A percentile compares a stretch with the other conserved stretches of the same genome.
Conservation (phyloP, 495 filamentous ascomycete species). For the Penicillium cataractarum region DNA sequence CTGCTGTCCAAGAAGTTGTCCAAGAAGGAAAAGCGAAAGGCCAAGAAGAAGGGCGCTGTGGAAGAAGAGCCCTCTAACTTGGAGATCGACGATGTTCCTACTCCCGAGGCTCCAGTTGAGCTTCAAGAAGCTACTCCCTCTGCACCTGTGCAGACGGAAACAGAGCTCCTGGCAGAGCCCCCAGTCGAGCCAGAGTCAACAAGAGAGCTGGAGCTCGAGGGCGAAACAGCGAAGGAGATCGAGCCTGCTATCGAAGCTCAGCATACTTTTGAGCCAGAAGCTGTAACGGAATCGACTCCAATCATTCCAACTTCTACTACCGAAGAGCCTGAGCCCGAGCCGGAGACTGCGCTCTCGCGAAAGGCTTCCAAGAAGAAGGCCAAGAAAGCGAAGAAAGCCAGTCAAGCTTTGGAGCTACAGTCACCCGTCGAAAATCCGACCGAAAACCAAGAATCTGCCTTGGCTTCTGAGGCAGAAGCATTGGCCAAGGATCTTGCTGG, state of each 20-base stretch:
- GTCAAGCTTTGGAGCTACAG: constrained; percentile 10
- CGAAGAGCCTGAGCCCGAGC: constrained; percentile 8
- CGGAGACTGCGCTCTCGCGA: constrained; percentile 23
- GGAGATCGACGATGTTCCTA: background rate
- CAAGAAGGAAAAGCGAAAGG: constrained; percentile 47
- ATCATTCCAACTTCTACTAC: constrained; percentile 2
- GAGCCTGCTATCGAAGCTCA: constrained; percentile 12
- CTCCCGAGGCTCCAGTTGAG: constrained; percentile 1
- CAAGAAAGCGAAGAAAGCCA: constrained; percentile 30
- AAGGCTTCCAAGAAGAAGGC: constrained; percentile 34
- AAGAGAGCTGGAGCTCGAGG: constrained; percentile 8
- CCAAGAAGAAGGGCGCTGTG: constrained; percentile 28
- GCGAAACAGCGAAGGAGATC: constrained; percentile 2
- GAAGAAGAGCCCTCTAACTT: constrained; percentile 7
- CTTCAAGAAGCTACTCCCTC: constrained; percentile 10
- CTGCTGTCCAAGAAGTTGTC: constrained; percentile 34
- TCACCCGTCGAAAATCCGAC: background rate
- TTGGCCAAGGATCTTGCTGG: constrained; percentile 12
- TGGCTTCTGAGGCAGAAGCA: constrained; percentile 13
- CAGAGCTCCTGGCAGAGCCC: background rate
- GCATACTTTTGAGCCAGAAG: constrained; percentile 7
- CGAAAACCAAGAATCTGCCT: constrained; percentile 9
- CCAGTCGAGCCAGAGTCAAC: constrained; percentile 3
- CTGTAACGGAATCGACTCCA: background rate
- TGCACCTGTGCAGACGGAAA: constrained; percentile 4